Percentiles rank a stretch among this genome's conserved stretches.
phyloP scores from a whole-genome alignment of 2,329 filamentous ascomycete genomes.

The Pseudomassariella vexata region DNA sequence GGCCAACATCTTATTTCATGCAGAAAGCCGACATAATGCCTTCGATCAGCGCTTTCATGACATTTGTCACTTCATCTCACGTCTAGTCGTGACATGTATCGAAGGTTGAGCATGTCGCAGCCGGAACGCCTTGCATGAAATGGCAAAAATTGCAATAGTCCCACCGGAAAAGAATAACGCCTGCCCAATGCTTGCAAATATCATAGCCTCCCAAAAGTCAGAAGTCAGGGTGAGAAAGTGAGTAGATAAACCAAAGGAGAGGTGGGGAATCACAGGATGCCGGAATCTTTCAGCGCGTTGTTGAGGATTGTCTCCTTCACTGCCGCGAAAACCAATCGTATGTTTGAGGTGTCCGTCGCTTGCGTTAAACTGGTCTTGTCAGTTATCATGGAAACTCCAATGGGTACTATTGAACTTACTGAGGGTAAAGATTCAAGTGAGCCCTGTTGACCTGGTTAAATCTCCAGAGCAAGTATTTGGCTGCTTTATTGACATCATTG shows the following conservation, averaged over 20 bases:
- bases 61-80: slow-evolving; percentile 1
- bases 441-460: slow-evolving; percentile 98
- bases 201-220: slow-evolving; percentile 5
- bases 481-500: slow-evolving; percentile 95
- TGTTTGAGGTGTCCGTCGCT: slow-evolving; percentile 98
- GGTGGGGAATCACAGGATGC: slow-evolving; percentile 65
- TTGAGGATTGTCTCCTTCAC: slow-evolving; percentile 99
- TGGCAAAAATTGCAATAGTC: slow-evolving; percentile 8
- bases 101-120: slow-evolving; percentile 14
- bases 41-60: background rate
- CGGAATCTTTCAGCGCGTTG: slow-evolving; percentile 96
- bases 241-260: slow-evolving; percentile 9
- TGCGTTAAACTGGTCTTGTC: slow-evolving; percentile 70
- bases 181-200: slow-evolving; percentile 9
- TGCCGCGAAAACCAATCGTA: slow-evolving; percentile 93
- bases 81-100: slow-evolving; percentile 16
- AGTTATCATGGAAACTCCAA: slow-evolving; percentile 11
- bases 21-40: no score
- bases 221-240: slow-evolving; percentile 6
- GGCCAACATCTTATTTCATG: no score
- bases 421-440: slow-evolving; percentile 93
- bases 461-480: slow-evolving; percentile 95
- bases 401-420: slow-evolving; percentile 55
- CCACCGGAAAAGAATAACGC: slow-evolving; percentile 8
- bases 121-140: slow-evolving; percentile 24